Evolutionary conservation across 2,329 filamentous ascomycete genomes (phyloP), one percentile per base, ranked within the genome.

Genomic region (Pyrenophora graminea): DNA sequence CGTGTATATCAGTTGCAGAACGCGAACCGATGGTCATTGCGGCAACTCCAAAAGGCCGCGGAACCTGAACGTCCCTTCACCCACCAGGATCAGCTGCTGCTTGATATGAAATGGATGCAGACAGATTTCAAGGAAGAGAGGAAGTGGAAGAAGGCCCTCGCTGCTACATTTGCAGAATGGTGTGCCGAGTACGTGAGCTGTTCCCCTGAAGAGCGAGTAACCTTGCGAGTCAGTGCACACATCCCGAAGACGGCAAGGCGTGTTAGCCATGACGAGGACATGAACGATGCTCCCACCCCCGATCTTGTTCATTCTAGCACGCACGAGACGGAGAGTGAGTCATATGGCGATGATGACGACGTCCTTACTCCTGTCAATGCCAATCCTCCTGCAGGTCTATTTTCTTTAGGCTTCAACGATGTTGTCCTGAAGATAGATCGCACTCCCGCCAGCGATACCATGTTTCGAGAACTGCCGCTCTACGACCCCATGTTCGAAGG

Each of bases 81-180:
- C 2, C 93, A 97, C 62, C 90, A 87, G 83, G 94, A 99, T 74
- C 82, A 93, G 45, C 73, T 97, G 48, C 77, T 99, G 27, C 84
- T 91, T 61, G 92, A 99, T 76, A 90, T 93, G 83, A 96, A 92
- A 72, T 97, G 93, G 93, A 95, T 99, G 90, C 85, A 92, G 43
- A 97, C 91, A 1, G 94, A 99, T 73, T 97, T 97, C 67, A 84
- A 89, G 44, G 90, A 97, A 73, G 94, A 97, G 72, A 81, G 91
- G 34, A 96, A 96, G 70, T 96, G 92, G 91, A 97, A 97, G 75
- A 86, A 85, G 67, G 84, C 88, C 2, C 83, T 88, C 31, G 92
- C 92, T 4, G 87, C 87, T 51, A 91, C 87, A 50, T 79, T 96
- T 53, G 94, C 91, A 1, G 80, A 86, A 64, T 89, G 88, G 64